Evolutionary conservation across 108 stramenopile genomes (phyloP), one percentile per base, ranked within the genome.

Genomic region (Skeletonema potamos): DNA sequence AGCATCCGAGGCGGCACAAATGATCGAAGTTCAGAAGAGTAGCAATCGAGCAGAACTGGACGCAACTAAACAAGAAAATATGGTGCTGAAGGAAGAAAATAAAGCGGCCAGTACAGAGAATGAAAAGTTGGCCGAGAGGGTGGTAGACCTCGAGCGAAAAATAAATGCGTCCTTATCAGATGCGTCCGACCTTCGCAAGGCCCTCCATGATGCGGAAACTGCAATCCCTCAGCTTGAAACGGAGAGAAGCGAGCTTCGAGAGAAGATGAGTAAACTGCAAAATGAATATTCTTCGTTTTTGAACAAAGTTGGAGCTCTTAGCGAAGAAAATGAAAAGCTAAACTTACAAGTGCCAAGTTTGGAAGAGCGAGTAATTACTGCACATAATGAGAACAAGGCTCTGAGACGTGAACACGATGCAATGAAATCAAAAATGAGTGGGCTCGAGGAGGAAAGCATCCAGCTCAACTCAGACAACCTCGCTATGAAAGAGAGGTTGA

Each of bases 111-210:
- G 63, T 27, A 64, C 39, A 46, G 73, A 74, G 54, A 74, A 74
- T 54, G 73, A 74, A 36, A 37, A 51, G 13, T 59, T 65, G 64
- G 73, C 73, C 2, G 59, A 66, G 62, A 64, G 64, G 6, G 64
- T 63, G 18, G 73, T 74, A 6, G 73, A 74, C 11, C 64, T 74
- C 30, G 73, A 74, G 36, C 64, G 57, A 18, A 32, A 54, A n/a
- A n/a, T 72, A 33, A 64, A 37, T 17, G 62, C 54, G n/a, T 62
- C 72, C 24, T 34, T 36, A 9, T 6, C 54, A 17, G 55, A 66
- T 30, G 64, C 44, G 10, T 30, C 46, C 10, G 58, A 65, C 11
- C 12, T 63, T 15, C 39, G 58, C n/a, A 18, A n/a, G 28, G 37
- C 64, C 2, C 62, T 74, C 9, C 39, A 24, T 6, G n/a, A 26